Evolutionary conservation across 2,329 filamentous ascomycete species (phyloP), one percentile per base, ranked within the genome.

Genomic region (Chaetomium strumarium): DNA sequence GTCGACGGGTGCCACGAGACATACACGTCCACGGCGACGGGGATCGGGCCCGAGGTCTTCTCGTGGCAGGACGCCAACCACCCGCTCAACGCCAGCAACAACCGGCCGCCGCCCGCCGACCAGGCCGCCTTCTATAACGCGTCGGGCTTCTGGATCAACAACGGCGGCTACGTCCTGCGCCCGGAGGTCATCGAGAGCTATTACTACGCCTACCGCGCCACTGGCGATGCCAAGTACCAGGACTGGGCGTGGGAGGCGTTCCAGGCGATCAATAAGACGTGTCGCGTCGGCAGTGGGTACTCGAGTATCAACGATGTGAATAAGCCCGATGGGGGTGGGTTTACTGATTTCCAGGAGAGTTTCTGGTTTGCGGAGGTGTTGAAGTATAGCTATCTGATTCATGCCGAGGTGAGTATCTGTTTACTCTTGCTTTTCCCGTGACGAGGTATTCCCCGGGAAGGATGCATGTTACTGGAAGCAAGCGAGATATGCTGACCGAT

Each of bases 291-390:
- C 7, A 83, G 78, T 19, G 90, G 86, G 8, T 95, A 83, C 68
- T 79, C 79, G 12, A 76, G 78, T 30, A 72, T 95, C 51, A 66
- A 62, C 0, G 68, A 95, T 64, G 87, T 95, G 42, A 88, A 86
- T 60, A 70, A 69, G 3, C 61, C 64, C 3, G 75, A 73, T 30
- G 88, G 87, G 10, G 86, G 86, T 1, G 68, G 70, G 0, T 81
- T 78, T 54, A 68, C 69, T 39, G 81, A 95, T 66, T 84, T 85
- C 66, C 86, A 92, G 75, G 88, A 95, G 71, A 91, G 86, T 62
- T 95, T 93, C 72, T 84, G 87, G 74, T 90, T 95, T 67, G 89
- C 90, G 0, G 90, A 95, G 73, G 86, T 90, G 57, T 66, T 95
- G 67, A 95, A 95, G 75, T 95, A 95, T 67, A 74, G 79, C 52